phyloP scores from a whole-genome alignment of 768 basidiomycete species.

The Tylopilus vinaceipallidus region DNA sequence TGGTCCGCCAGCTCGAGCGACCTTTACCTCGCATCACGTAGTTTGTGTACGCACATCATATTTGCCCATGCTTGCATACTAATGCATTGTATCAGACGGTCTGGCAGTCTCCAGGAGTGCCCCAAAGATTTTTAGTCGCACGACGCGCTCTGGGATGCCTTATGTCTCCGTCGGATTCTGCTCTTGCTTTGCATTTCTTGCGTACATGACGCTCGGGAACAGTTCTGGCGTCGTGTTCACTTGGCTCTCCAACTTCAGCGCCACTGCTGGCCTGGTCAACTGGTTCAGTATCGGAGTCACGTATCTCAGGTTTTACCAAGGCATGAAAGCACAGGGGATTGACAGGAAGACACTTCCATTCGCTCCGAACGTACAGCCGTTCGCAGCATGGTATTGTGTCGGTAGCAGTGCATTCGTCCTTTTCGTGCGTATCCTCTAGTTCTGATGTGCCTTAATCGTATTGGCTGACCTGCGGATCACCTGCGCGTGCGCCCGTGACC shows the following conservation, averaged over 20 bases:
- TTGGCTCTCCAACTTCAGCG: conserved; percentile 38
- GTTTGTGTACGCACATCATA: conserved; percentile 29
- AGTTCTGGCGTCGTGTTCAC: conserved; percentile 40
- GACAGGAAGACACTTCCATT: conserved; percentile 48
- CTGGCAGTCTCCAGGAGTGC: conserved; percentile 55
- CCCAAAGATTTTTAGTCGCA: conserved; percentile 48
- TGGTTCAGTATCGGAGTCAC: conserved; percentile 46
- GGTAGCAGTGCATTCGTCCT: conserved; percentile 26
- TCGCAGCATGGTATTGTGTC: conserved; percentile 37
- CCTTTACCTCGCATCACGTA: conserved; percentile 38
- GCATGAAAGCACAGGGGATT: conserved; percentile 49
- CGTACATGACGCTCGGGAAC: conserved; percentile 39
- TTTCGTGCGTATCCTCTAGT: conserved; percentile 31
- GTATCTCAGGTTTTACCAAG: conserved; percentile 46
- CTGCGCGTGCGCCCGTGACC: too few relatives aligned
- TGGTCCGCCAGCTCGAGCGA: conserved; percentile 44
- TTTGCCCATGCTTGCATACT: neutral
- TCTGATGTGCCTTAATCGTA: neutral
- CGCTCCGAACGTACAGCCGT: conserved; percentile 40
- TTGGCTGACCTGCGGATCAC: neutral
- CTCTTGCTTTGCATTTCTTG: conserved; percentile 33
- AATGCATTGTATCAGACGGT: conserved; percentile 37
- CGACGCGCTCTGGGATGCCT: conserved; percentile 41
- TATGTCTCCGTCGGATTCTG: conserved; percentile 37
- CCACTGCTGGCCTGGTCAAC: conserved; percentile 42